Evolutionary conservation across 495 filamentous ascomycete species (phyloP), one percentile per base, ranked within the genome.

Genomic region (Xylaria nigripes): DNA sequence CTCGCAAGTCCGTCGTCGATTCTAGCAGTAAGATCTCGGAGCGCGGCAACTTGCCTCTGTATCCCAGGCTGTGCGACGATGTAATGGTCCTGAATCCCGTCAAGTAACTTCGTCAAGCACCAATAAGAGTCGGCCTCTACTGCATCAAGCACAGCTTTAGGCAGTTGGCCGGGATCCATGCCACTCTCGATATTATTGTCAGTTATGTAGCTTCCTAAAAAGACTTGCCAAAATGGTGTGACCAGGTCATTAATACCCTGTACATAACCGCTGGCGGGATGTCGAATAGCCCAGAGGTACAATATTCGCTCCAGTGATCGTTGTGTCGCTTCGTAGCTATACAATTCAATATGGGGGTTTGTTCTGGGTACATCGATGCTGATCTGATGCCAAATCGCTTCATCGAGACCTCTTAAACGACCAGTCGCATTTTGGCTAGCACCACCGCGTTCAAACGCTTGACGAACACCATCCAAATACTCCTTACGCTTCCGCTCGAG

Each of bases 201-300:
- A 3, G 90, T 90, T 56, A 97, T 95, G 64, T 98, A 98, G 29
- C 83, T 82, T 19, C 89, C 93, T 9, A 98, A 75, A 62, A 98
- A 98, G 2, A 96, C 90, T 67, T 98, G 89, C 84, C 89, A 98
- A 68, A 98, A 97, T 10, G 93, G 93, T 8, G 92, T 95, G 2
- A 96, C 92, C 23, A 98, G 81, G 68, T 98, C 93, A 67, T 97
- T 98, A 68, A 98, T 98, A 45, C 93, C 93, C 69, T 98, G 93
- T 0, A 98, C 93, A 68, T 98, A 98, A 34, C 93, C 93, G 65
- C 89, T 95, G 5, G 93, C 93, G 8, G 93, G 93, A 75, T 98
- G 93, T 41, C 93, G 82, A 49, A 97, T 94, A 2, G 93, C 93
- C 93, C 93, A 98, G 9, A 98, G 83, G 67, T 97, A 98, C 13